Evolutionary conservation across 208 protist genomes (phyloP), one percentile per base, ranked within the genome.

Genomic region (Leishmania turanica): DNA sequence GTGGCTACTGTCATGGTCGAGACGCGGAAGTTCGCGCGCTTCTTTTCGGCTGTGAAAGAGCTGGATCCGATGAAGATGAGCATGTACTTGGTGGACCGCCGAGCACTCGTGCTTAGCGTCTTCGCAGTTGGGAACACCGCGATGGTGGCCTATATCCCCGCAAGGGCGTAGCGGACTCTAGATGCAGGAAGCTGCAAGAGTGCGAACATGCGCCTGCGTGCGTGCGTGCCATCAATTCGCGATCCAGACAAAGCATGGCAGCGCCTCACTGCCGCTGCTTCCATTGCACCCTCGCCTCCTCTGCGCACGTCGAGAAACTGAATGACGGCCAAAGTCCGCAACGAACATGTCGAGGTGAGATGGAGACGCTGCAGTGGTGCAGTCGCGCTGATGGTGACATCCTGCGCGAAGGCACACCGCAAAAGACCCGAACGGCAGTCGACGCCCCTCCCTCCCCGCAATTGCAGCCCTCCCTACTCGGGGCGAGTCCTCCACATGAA

Each of bases 101-200:
- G 75, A 27, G 88, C 91, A 0, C 82, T 97, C 40, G 90, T 95
- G 78, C 83, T 97, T 60, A 92, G 89, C 66, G 86, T 94, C 27
- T 84, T 77, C 45, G 87, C 89, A 8, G 79, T 78, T 3, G 82
- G 81, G 8, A 83, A 84, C 49, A 93, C 90, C 58, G 91, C 82
- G 11, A 82, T 97, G 51, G 91, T 93, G 0, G 91, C 90, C n/a
- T 96, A 95, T 84, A 93, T 97, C 54, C 94, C 94, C 40, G 94
- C 92, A 21, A 90, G 85, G 68, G 42, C 31, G 72, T 85, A 45
- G 53, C 40, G 77, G 69, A 40, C 11, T 71, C 31, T 31, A 66
- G 54, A 1, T 40, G 17, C 15, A 56, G 27, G 27, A 40, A 24
- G 69, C 37, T 31, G 5, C 37, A 74, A 34, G 37, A 42, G 5